A percentile compares a stretch with the other conserved stretches of the same genome.
Conservation (phyloP, 805 yeast species). For the Saccharomyces jurei region DNA sequence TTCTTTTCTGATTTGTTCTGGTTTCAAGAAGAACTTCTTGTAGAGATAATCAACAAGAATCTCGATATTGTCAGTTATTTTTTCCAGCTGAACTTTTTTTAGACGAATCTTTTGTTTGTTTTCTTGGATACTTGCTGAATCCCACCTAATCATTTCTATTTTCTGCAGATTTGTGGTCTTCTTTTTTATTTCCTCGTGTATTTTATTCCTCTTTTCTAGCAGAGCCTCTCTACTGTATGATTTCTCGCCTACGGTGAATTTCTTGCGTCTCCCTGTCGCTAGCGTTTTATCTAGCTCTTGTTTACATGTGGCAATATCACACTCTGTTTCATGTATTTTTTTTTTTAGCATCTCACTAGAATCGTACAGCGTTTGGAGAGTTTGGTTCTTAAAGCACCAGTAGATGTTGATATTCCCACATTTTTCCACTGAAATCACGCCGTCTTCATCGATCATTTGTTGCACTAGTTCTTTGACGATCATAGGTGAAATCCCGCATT, state of each 20-base stretch:
- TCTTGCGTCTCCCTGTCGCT: not conserved
- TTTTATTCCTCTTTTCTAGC: conserved; percentile 4
- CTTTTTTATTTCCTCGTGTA: not conserved
- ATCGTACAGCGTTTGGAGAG: conserved; percentile 8
- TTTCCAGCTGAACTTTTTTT: conserved; percentile 9
- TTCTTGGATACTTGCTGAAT: conserved; percentile 8
- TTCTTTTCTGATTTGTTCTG: conserved; percentile 31
- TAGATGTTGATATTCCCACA: conserved; percentile 48
- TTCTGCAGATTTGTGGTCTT: conserved; percentile 1
- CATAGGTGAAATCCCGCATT: conserved; percentile 43
- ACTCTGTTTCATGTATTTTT: conserved; percentile 2
- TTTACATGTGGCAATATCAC: not conserved
- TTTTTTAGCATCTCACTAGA: conserved; percentile 6
- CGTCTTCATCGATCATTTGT: conserved; percentile 40
- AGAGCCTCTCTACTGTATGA: not conserved
- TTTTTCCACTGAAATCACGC: conserved; percentile 40
- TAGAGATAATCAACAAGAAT: conserved; percentile 32
- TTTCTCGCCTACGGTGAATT: not conserved
- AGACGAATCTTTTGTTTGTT: conserved; percentile 5
- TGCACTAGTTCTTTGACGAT: conserved; percentile 45
- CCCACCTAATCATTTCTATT: conserved; percentile 14
- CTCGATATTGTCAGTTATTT: conserved; percentile 37
- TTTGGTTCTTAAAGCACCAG: conserved; percentile 37
- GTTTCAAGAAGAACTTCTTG: conserved; percentile 24
- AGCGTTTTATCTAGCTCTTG: not conserved